phyloP scores from a whole-genome alignment of 148 eudicot species.

The Rhododendron mucronatum region DNA sequence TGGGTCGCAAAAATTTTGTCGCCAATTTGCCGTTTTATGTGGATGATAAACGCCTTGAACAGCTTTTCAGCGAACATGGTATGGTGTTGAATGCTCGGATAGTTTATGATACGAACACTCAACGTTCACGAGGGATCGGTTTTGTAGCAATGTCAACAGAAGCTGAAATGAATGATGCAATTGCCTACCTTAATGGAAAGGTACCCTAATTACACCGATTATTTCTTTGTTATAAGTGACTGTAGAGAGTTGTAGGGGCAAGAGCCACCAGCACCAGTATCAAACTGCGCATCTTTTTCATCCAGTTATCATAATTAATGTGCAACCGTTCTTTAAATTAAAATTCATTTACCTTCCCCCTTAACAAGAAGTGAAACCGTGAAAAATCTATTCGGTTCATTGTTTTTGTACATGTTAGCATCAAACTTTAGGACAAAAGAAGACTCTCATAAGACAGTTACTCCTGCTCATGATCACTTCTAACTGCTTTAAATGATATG shows the following conservation, averaged over 20 bases:
- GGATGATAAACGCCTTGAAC: slow-evolving; percentile 59
- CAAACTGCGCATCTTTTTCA: too few species aligned
- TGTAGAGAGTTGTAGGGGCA: not conserved
- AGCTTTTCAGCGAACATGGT: slow-evolving; percentile 70
- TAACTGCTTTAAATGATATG: too few species aligned
- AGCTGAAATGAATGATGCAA: slow-evolving; percentile 69
- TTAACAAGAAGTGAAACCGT: too few species aligned
- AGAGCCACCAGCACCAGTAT: not conserved
- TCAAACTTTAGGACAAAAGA: not conserved
- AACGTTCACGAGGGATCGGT: slow-evolving; percentile 80
- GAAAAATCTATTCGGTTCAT: too few species aligned
- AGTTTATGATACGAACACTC: slow-evolving; percentile 62
- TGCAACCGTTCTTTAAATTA: too few species aligned
- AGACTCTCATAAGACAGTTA: not conserved
- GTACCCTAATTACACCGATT: slow-evolving; percentile 23
- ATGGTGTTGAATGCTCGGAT: slow-evolving; percentile 58
- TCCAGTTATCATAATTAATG: too few species aligned
- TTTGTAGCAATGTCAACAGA: slow-evolving; percentile 77
- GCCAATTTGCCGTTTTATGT: slow-evolving; percentile 84
- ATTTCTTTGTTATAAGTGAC: not conserved
- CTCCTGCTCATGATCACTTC: too few species aligned
- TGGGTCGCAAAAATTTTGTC: slow-evolving; percentile 54
- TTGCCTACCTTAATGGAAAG: slow-evolving; percentile 77
- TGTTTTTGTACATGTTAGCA: too few species aligned
- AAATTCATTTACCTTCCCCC: too few species aligned